Evolutionary conservation across 1,284 basidiomycete genomes (phyloP).

Genomic region (Afroboletus lepidellus): DNA sequence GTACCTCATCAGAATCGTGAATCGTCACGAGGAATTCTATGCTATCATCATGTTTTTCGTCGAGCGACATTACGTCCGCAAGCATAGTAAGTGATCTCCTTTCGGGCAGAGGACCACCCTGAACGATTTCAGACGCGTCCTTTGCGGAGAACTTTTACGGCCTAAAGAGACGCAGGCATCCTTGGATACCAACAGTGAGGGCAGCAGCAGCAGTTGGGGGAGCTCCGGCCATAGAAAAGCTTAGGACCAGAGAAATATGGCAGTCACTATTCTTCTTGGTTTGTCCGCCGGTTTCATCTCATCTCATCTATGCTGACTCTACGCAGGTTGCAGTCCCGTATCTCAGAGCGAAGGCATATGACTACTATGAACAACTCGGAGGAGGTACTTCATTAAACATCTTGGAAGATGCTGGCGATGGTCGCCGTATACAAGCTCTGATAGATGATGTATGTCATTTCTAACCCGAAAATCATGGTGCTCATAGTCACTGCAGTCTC

Average conservation of each 20-base stretch:
- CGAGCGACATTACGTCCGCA: slow-evolving; percentile 87
- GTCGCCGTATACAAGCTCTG: slow-evolving; percentile 43
- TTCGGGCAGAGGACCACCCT: neutral
- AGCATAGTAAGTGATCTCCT: slow-evolving; percentile 57
- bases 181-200: slow-evolving; percentile 66
- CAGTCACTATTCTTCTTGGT: slow-evolving; percentile 80
- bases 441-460: slow-evolving; percentile 47
- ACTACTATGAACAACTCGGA: slow-evolving; percentile 88
- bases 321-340: slow-evolving; percentile 85
- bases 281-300: slow-evolving; percentile 23
- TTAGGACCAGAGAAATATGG: slow-evolving; percentile 63
- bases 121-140: slow-evolving; percentile 62
- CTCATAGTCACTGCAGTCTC: slow-evolving; percentile 34
- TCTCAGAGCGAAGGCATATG: slow-evolving; percentile 82
- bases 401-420: slow-evolving; percentile 53
- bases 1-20: slow-evolving; percentile 88
- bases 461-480: neutral
- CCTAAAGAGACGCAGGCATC: slow-evolving; percentile 72
- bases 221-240: slow-evolving; percentile 59
- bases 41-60: slow-evolving; percentile 85
- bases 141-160: slow-evolving; percentile 96
- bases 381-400: slow-evolving; percentile 73
- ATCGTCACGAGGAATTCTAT: slow-evolving; percentile 96
- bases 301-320: slow-evolving; percentile 1
- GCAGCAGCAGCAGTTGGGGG: slow-evolving; percentile 66